Evolutionary conservation across 257 asterid genomes (phyloP), one percentile per base, ranked within the genome.

Genomic region (Avicennia marina): DNA sequence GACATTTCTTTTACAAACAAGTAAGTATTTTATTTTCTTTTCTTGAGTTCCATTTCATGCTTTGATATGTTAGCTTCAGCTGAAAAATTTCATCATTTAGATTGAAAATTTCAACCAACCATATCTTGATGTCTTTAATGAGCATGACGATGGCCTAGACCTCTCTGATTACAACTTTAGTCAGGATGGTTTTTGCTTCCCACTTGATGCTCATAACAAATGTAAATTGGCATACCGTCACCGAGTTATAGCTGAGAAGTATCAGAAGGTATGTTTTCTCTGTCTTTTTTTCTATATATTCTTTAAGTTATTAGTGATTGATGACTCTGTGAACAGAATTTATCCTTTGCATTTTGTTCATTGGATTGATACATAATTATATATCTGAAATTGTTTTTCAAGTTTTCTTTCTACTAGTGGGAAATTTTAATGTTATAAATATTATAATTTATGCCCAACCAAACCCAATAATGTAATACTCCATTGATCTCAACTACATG

Each of bases 41-140:
- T 47, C 42, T 21, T 13, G 34, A 3, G 57, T 46, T 10, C 1
- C n/a, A n/a, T n/a, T 57, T 36, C 12, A 7, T 36, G 25, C 34
- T 42, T 46, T 27, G 39, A 39, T 40, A 31, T 34, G 40, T 59
- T 36, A 49, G 41, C 55, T 50, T 57, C 58, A 22, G 21, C 63
- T 60, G 52, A 73, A 67, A 15, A 56, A 15, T 52, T 25, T 67
- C 53, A 55, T 46, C 45, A 36, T 67, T 59, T 72, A 88, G 97
- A 66, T 93, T 56, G 97, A 93, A 62, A 70, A 76, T 59, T 81
- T 72, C 79, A 93, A 88, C 76, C 82, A 85, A 72, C 95, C 98
- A 7, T 78, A 75, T 70, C 80, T 93, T 47, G 90, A 89, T 71
- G 75, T 62, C 71, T 66, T 82, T 77, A 69, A 67, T 56, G 71